A percentile compares a stretch with the other conserved stretches of the same genome.
Conservation (phyloP, 2,329 filamentous ascomycete genomes). For the Penicillium sp. region DNA sequence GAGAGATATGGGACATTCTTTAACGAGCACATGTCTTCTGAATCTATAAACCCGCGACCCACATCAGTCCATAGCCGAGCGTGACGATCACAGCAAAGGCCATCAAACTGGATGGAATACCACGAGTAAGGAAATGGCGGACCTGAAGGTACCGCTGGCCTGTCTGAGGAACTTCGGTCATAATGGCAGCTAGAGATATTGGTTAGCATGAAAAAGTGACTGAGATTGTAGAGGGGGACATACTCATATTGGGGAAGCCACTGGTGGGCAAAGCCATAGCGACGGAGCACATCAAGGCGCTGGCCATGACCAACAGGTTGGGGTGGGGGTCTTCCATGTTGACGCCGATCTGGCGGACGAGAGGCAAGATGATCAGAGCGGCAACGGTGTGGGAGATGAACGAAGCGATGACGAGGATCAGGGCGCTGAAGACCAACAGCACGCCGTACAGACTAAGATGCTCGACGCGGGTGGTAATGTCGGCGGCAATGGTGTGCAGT, state of each 20-base stretch:
- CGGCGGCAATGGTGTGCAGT: slow-evolving; percentile 78
- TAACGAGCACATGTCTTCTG: neutral
- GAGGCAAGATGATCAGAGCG: slow-evolving; percentile 87
- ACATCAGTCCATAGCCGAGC: slow-evolving; percentile 88
- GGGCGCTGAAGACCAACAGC: slow-evolving; percentile 75
- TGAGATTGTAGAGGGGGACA: slow-evolving; percentile 46
- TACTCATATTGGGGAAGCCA: slow-evolving; percentile 99
- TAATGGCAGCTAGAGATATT: slow-evolving; percentile 74
- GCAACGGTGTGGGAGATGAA: slow-evolving; percentile 98
- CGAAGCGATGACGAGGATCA: slow-evolving; percentile 91
- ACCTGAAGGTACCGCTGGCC: slow-evolving; percentile 90
- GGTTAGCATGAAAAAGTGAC: slow-evolving; percentile 20
- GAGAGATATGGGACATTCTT: neutral
- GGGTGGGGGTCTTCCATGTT: slow-evolving; percentile 88
- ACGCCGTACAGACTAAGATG: slow-evolving; percentile 83
- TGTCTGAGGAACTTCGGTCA: slow-evolving; percentile 94
- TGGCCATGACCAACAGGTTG: slow-evolving; percentile 92
- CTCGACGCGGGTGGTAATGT: slow-evolving; percentile 73
- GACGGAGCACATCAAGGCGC: slow-evolving; percentile 95
- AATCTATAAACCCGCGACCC: slow-evolving; percentile 64
- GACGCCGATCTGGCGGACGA: slow-evolving; percentile 82
- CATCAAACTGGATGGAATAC: slow-evolving; percentile 81
- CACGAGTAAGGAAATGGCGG: slow-evolving; percentile 91
- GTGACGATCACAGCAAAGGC: slow-evolving; percentile 81
- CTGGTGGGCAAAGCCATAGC: slow-evolving; percentile 95